These are phyloP conservation scores for Exsudoporus floridanus DNA, from an alignment of 1,284 basidiomycete species.

Conservation along the genomic window DNA sequence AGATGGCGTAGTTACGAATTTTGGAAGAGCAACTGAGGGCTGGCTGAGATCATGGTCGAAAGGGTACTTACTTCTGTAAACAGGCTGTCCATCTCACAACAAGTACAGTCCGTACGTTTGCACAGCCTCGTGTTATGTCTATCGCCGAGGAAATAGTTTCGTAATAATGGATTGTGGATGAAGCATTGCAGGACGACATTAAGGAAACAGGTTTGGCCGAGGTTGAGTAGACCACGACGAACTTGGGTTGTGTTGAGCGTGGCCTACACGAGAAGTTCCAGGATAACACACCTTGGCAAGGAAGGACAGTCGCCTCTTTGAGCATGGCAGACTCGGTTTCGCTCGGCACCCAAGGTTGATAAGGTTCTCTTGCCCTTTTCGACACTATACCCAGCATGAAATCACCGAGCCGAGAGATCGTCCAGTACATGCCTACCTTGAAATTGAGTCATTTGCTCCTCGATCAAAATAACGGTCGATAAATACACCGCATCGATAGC, in stretches of 20 bases:
- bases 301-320: conserved; percentile 40
- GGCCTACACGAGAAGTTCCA: background rate
- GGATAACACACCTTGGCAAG: conserved; percentile 59
- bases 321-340: conserved; percentile 40
- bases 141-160: conserved; percentile 89
- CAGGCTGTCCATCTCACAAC: conserved; percentile 93
- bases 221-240: conserved; percentile 85
- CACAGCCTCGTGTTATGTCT: conserved; percentile 74
- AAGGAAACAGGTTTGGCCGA: conserved; percentile 94
- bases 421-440: conserved; percentile 35
- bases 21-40: background rate
- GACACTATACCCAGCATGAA: conserved; percentile 32
- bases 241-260: conserved; percentile 43
- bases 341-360: conserved; percentile 44
- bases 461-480: conserved; percentile 42
- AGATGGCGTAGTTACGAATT: background rate
- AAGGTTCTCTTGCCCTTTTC: conserved; percentile 44
- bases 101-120: conserved; percentile 77
- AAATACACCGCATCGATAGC: conserved; percentile 42
- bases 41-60: background rate
- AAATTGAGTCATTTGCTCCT: conserved; percentile 52
- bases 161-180: conserved; percentile 87
- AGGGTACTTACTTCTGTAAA: conserved; percentile 69
- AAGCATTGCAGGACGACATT: conserved; percentile 94
- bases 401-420: background rate